Evolutionary conservation across 495 filamentous ascomycete genomes (phyloP).

Genomic region (Pyrenula aspistea): DNA sequence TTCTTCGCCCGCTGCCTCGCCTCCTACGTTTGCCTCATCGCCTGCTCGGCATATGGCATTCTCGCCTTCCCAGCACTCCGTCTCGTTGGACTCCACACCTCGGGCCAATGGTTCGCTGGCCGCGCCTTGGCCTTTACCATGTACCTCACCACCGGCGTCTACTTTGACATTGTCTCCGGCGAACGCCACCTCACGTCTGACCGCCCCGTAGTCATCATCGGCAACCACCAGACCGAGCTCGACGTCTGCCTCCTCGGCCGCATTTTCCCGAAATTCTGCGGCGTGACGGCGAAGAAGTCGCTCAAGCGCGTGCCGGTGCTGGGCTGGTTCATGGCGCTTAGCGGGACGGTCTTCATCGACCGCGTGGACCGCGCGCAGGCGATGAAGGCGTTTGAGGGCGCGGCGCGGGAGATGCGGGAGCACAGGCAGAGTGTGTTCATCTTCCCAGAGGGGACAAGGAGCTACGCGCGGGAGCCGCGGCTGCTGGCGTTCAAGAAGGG

Average conservation of each 20-base stretch:
- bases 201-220: constrained; percentile 81
- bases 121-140: constrained; percentile 75
- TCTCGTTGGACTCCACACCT: constrained; percentile 53
- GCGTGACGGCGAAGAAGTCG: constrained; percentile 84
- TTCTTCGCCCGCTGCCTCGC: constrained; percentile 66
- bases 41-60: constrained; percentile 67
- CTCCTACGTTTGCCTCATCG: constrained; percentile 50
- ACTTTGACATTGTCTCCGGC: constrained; percentile 62
- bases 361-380: constrained; percentile 69
- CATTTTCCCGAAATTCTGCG: constrained; percentile 84
- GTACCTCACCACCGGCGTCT: constrained; percentile 63
- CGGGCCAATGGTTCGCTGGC: constrained; percentile 77
- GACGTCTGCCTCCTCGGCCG: constrained; percentile 83
- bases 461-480: constrained; percentile 68
- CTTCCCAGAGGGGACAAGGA: constrained; percentile 87
- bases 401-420: constrained; percentile 63
- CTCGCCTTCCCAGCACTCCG: constrained; percentile 60
- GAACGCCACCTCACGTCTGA: constrained; percentile 46
- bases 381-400: constrained; percentile 73
- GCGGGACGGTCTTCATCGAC: constrained; percentile 89
- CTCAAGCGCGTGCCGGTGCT: constrained; percentile 74
- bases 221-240: constrained; percentile 90
- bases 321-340: constrained; percentile 92
- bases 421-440: constrained; percentile 83
- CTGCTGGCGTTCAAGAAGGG: constrained; percentile 95